Evolutionary conservation across 2,329 filamentous ascomycete species (phyloP).

Genomic region (Chaetothyriales sp.): DNA sequence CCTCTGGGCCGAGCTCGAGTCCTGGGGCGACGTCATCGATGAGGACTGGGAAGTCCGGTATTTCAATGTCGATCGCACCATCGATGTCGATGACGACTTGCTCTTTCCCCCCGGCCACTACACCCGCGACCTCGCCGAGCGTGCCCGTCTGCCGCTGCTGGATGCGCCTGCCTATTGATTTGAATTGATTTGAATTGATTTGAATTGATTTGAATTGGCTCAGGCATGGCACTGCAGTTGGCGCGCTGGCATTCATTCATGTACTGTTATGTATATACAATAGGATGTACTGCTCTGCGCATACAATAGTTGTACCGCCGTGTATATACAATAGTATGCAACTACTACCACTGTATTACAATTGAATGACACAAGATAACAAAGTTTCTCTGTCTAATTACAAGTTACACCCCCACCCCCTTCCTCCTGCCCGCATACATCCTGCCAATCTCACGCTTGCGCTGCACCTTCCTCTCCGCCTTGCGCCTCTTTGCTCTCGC

Average conservation of each 20-base stretch:
- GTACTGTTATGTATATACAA: too few species aligned
- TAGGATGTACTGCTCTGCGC: too few species aligned
- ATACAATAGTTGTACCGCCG: too few species aligned
- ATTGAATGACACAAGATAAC: too few species aligned
- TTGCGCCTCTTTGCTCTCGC: constrained; percentile 69
- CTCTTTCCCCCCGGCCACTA: constrained; percentile 15
- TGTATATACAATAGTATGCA: too few species aligned
- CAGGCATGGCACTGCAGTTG: too few species aligned
- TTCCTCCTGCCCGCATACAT: constrained; percentile 60
- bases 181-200: too few species aligned
- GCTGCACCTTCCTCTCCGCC: constrained; percentile 70
- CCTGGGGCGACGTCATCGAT: constrained; percentile 16
- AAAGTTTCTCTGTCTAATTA: too few species aligned
- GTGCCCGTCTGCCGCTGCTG: not conserved
- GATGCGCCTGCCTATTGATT: not conserved
- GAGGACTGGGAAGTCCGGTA: constrained; percentile 19
- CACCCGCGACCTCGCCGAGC: constrained; percentile 11
- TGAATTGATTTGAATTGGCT: too few species aligned
- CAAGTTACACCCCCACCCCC: constrained; percentile 34
- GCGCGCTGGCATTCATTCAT: too few species aligned
- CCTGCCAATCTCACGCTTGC: constrained; percentile 62
- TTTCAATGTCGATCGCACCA: constrained; percentile 15
- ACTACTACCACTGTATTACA: constrained; percentile 22
- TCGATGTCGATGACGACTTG: constrained; percentile 15
- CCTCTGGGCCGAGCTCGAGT: constrained; percentile 53